Evolutionary conservation across 2,329 filamentous ascomycete genomes (phyloP).

Genomic region (Fusarium illudens): DNA sequence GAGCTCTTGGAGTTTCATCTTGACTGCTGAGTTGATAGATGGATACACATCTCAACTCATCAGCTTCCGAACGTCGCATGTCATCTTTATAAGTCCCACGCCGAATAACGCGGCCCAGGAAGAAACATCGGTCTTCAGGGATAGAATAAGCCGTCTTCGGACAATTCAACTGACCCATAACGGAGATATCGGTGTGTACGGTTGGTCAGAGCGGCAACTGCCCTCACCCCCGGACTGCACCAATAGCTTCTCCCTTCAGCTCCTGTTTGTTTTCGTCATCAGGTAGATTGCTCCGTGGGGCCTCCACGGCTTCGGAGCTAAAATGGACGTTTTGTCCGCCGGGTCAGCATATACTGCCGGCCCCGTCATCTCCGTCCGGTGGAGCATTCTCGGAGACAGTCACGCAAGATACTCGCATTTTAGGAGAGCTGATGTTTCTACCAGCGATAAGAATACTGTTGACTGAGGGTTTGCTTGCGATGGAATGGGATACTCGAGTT

Average conservation of each 20-base stretch:
- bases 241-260: neutral
- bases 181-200: neutral
- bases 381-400: neutral
- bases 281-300: neutral
- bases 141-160: neutral
- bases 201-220: neutral
- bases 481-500: no score
- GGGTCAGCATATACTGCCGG: neutral
- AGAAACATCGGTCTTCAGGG: neutral
- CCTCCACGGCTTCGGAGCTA: neutral
- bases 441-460: no score
- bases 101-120: neutral
- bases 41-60: neutral
- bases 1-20: slow-evolving; percentile 5
- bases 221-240: neutral
- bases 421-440: no score
- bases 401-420: neutral
- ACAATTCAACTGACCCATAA: neutral
- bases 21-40: neutral
- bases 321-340: neutral
- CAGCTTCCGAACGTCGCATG: neutral
- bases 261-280: neutral
- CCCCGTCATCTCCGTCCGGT: neutral
- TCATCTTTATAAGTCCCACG: neutral
- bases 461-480: no score